Base-by-base conservation (phyloP, 148 eudicot genomes). In the Cornus controversa region DNA sequence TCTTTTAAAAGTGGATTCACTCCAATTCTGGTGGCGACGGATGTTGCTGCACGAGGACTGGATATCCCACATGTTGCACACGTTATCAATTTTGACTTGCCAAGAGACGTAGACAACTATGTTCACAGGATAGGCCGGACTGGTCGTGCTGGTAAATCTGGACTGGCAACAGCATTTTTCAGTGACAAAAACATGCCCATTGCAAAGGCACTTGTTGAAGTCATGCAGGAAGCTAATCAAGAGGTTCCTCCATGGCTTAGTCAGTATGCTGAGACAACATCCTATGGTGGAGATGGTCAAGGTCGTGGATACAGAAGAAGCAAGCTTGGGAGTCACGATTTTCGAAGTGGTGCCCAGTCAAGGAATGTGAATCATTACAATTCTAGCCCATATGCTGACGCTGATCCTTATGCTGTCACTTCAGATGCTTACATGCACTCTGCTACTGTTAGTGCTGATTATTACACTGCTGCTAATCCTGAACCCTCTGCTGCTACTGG, bases 91-190 rank as follows among this genome's bases (percentile, higher is more conserved):
- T 91, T 78, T 36, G 96, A 91, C 78, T 67, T 91, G 82, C 96
- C 96, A 18, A 86, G 80, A 67, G 91, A 86, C 79, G 89, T 91
- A 1, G 93, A 88, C 13, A 84, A 88, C 81, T 91, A 91, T 64
- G 96, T 91, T 64, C 96, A 91, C 76, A 77, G 96, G 57, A 91
- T 91, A 9, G 96, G 96, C 74, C 80, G 96, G 53, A 91, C 96
- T 10, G 96, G 96, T 53, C 87, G 93, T 10, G 96, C 96, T 75
- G 96, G 96, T 14, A 91, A 91, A 58, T 82, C 93, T 0, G 96
- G 96, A 22, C 80, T 85, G 57, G 96, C 96, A 72, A 91, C 96
- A 31, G 96, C 96, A 16, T 88, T 91, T 77, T 91, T 89, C 84
- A 85, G 83, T 63, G 86, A 88, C 71, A 91, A 87, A 82, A 90